Base-by-base conservation (phyloP, 306 rosid species). In the Cicer pinnatifidum region DNA sequence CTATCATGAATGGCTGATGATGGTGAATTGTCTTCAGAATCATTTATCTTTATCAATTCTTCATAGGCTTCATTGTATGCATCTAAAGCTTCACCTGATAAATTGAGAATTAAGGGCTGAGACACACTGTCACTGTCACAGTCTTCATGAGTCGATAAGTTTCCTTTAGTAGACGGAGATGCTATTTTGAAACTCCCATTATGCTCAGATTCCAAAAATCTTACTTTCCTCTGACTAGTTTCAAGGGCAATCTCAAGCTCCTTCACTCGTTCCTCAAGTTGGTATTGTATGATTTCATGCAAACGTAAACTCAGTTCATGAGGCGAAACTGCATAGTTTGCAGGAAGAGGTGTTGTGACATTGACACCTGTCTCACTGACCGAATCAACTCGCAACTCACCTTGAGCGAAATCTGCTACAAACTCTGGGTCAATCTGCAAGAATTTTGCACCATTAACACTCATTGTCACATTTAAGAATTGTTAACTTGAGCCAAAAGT, bases 201-300 rank as follows among this genome's bases (percentile, higher is more conserved):
- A 6, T 20, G 81, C 78, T 81, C 84, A 5, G 83, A 82, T 69
- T 91, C 86, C 74, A 83, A 43, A 17, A 50, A 45, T 8, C 6
- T 48, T n/a, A 81, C 69, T 75, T 83, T 85, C 63, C 83, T 88
- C 75, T 87, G 83, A 80, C 95, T 91, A 59, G 82, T 82, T 79
- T 87, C 85, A 8, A 91, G 92, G 35, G 96, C 91, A 11, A 68
- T 67, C 88, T 94, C 98, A n/a, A 94, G 98, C 73, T 94, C 94
- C 71, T 87, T 79, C 37, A 91, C 89, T 6, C 89, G 97, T 37
- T 82, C 81, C 86, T 91, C 88, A 5, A 94, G 96, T 57, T 90
- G 91, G 11, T 87, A 87, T 78, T 91, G 86, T 59, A 85, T 74
- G 40, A 94, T 87, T 83, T 87, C 91, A 6, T 94, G 98, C 66